Evolutionary conservation across 768 basidiomycete genomes (phyloP).

Genomic region (Boletus rufocinnamomeus): DNA sequence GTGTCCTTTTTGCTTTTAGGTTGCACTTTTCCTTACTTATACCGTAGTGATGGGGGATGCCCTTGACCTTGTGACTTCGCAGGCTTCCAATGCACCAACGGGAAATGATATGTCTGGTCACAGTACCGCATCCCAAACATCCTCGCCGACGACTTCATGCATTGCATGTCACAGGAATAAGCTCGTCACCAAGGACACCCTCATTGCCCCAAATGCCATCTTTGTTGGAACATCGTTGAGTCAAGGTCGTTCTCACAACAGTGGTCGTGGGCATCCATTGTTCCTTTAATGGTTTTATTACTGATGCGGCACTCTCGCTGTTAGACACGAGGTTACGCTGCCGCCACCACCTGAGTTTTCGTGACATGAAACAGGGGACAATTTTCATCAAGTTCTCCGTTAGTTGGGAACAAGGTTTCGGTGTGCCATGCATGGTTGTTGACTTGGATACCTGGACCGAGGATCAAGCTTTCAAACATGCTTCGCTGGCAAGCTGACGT

Average conservation of each 20-base stretch:
- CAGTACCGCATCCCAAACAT: background rate
- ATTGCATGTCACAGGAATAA: background rate
- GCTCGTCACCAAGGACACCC: background rate
- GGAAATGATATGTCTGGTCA: background rate
- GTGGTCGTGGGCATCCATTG: background rate
- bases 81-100: background rate
- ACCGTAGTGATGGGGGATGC: background rate
- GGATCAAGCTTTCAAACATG: no score
- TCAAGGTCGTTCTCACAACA: background rate
- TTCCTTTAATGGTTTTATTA: background rate
- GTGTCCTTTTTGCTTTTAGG: no score
- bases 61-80: background rate
- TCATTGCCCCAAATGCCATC: no score
- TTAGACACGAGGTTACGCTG: background rate
- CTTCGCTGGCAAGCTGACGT: background rate
- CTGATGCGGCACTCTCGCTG: background rate
- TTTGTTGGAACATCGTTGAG: background rate
- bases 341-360: background rate
- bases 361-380: conserved; percentile 6
- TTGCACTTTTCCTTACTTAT: background rate
- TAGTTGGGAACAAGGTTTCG: no score
- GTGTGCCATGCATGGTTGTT: background rate
- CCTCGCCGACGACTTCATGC: background rate
- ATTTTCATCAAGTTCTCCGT: background rate
- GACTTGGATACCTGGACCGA: background rate